Evolutionary conservation across 106 monocot species (phyloP).

Genomic region (Triglochin maritima): DNA sequence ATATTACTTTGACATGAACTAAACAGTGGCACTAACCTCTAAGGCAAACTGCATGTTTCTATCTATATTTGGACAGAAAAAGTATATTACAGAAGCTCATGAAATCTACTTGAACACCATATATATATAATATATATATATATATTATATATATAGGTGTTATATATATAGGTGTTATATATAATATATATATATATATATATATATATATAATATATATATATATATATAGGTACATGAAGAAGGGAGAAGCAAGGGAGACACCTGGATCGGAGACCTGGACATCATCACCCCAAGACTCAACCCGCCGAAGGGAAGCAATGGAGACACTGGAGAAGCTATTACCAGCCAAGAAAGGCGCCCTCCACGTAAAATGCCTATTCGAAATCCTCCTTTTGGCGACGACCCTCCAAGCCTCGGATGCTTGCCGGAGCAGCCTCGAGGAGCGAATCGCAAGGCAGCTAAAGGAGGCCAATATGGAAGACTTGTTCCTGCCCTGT

Average conservation of each 20-base stretch:
- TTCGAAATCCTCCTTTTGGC: constrained; percentile 20
- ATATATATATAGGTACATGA: constrained; percentile 8
- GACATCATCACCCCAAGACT: neutral
- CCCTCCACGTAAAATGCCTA: constrained; percentile 14
- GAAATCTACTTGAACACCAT: no score
- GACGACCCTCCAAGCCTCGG: constrained; percentile 10
- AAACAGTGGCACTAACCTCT: no score
- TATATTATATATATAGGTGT: neutral
- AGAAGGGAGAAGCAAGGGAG: neutral
- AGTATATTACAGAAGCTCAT: neutral
- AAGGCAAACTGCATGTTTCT: no score
- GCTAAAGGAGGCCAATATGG: constrained; percentile 15
- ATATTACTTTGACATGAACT: no score
- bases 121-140: no score
- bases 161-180: neutral
- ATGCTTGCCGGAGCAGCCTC: constrained; percentile 14
- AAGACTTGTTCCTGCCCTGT: constrained; percentile 20
- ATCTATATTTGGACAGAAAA: neutral
- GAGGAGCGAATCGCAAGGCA: constrained; percentile 25
- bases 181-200: no score
- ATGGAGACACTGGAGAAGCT: constrained; percentile 26
- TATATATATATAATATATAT: no score
- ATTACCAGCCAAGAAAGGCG: constrained; percentile 10
- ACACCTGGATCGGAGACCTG: neutral
- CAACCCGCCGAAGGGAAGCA: constrained; percentile 9